These are phyloP conservation scores for Mrakia frigida DNA, from an alignment of 768 basidiomycete genomes.

Conservation along the genomic window DNA sequence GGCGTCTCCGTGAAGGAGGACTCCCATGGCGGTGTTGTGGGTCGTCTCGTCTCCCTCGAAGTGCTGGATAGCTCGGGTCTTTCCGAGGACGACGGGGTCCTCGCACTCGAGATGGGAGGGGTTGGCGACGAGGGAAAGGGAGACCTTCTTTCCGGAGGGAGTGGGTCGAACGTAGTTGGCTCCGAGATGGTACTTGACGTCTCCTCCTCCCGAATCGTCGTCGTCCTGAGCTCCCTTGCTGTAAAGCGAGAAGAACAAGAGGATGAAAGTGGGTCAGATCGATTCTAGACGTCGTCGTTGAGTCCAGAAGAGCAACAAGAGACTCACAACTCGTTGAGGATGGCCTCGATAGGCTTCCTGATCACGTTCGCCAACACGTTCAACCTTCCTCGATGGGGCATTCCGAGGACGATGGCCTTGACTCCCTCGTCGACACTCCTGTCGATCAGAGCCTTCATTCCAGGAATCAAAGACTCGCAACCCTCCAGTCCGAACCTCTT, in stretches of 20 bases:
- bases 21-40: slow-evolving; percentile 80
- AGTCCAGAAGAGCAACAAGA: background rate
- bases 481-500: slow-evolving; percentile 99
- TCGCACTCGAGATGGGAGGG: slow-evolving; percentile 97
- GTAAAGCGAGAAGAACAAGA: background rate
- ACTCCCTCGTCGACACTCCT: slow-evolving; percentile 94
- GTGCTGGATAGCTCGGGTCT: slow-evolving; percentile 95
- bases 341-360: slow-evolving; percentile 95
- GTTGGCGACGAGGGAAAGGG: slow-evolving; percentile 95
- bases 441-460: slow-evolving; percentile 99
- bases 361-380: slow-evolving; percentile 98
- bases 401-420: slow-evolving; percentile 93
- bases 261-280: background rate
- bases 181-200: slow-evolving; percentile 97
- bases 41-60: slow-evolving; percentile 77
- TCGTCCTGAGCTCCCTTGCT: slow-evolving; percentile 58
- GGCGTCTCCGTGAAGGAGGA: slow-evolving; percentile 94
- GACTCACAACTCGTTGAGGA: slow-evolving; percentile 58
- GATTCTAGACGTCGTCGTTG: no score
- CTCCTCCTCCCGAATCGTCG: slow-evolving; percentile 79
- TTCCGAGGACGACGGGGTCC: slow-evolving; percentile 96
- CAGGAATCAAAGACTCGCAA: slow-evolving; percentile 93
- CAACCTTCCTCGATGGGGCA: slow-evolving; percentile 98
- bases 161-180: slow-evolving; percentile 98
- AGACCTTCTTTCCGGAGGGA: slow-evolving; percentile 94